phyloP scores from a whole-genome alignment of 768 basidiomycete species.

The Hortiboletus campestris region DNA sequence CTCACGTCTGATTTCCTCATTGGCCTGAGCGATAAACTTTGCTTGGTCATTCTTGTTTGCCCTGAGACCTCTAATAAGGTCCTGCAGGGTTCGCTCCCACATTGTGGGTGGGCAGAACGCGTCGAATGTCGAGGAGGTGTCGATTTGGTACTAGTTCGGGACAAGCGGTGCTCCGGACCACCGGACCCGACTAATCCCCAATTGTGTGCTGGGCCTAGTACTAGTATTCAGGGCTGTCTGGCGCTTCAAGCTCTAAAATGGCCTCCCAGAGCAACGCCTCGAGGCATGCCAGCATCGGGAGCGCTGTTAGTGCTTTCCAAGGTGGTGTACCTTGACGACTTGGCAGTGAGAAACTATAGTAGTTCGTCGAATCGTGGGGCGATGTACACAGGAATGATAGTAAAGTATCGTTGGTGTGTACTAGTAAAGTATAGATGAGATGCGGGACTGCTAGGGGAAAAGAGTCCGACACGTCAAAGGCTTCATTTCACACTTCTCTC shows the following conservation, averaged over 20 bases:
- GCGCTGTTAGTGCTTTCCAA: not conserved
- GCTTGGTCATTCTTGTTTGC: constrained; percentile 93
- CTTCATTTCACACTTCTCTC: not conserved
- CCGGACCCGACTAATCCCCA: too few species aligned
- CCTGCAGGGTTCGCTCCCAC: constrained; percentile 97
- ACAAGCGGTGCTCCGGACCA: not conserved
- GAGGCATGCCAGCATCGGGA: too few species aligned
- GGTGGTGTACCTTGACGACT: not conserved
- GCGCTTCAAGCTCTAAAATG: too few species aligned
- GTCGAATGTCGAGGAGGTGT: too few species aligned
- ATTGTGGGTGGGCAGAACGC: constrained; percentile 38
- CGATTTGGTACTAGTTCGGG: not conserved
- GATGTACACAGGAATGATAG: not conserved
- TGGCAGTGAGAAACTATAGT: too few species aligned
- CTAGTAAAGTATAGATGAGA: too few species aligned
- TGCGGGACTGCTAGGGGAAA: not conserved
- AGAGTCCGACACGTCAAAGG: not conserved
- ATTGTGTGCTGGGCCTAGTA: too few species aligned
- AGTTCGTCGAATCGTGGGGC: too few species aligned
- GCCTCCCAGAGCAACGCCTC: too few species aligned
- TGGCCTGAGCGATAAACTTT: constrained; percentile 87
- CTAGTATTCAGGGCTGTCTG: too few species aligned
- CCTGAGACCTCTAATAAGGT: constrained; percentile 91
- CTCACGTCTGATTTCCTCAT: constrained; percentile 92
- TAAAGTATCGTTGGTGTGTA: too few species aligned